Conservation (phyloP, 352 stramenopile genomes). For the Pilasporangium apinafurcum region DNA sequence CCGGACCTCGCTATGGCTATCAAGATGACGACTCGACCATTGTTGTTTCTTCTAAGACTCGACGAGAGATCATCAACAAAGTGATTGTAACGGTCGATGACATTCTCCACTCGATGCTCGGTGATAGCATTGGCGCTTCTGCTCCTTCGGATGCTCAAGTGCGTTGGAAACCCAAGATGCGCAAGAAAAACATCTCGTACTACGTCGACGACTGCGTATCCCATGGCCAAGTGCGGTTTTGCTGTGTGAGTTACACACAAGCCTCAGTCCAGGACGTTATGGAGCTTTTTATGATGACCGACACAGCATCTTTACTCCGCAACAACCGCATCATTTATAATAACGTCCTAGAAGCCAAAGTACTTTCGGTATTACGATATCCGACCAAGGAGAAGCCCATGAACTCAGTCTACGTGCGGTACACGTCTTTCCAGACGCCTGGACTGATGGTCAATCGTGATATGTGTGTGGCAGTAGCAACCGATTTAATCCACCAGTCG, state of each 20-base stretch:
- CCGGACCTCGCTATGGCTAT: too few relatives aligned
- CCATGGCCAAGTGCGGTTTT: conserved; percentile 41
- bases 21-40: too few relatives aligned
- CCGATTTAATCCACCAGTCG: conserved; percentile 24
- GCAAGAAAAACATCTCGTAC: conserved; percentile 36
- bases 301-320: conserved; percentile 22
- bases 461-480: conserved; percentile 22
- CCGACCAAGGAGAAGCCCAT: conserved; percentile 28
- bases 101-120: too few relatives aligned
- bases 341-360: conserved; percentile 31
- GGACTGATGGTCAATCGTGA: conserved; percentile 30
- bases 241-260: conserved; percentile 33
- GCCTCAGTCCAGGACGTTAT: conserved; percentile 35
- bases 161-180: conserved; percentile 23
- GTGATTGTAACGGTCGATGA: too few relatives aligned
- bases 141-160: too few relatives aligned
- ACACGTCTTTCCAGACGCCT: conserved; percentile 24
- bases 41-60: too few relatives aligned
- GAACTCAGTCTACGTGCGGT: conserved; percentile 25
- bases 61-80: too few relatives aligned
- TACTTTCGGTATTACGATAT: conserved; percentile 28
- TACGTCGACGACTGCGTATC: conserved; percentile 40
- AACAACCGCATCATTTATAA: conserved; percentile 43
- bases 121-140: too few relatives aligned
- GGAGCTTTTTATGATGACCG: conserved; percentile 37